These are phyloP conservation scores for Talaromyces adpressus DNA, from an alignment of 495 filamentous ascomycete species.

Conservation along the genomic window DNA sequence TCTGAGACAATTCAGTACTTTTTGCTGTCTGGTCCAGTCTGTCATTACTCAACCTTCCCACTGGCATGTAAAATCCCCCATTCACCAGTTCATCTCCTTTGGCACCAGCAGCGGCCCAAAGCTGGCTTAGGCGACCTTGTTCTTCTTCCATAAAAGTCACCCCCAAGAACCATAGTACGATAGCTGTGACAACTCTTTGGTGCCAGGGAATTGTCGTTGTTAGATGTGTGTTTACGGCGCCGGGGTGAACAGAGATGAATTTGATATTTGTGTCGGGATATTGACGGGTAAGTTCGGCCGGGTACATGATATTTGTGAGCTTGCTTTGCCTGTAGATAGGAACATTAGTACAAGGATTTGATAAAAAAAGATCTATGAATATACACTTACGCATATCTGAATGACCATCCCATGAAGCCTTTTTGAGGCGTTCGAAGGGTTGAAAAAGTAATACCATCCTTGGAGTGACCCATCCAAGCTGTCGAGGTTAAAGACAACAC, in stretches of 20 bases:
- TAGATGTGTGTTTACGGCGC: conserved; percentile 28
- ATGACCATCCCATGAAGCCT: conserved; percentile 2
- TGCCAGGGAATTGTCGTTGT: conserved; percentile 11
- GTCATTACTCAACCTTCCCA: conserved; percentile 21
- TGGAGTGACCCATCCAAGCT: conserved; percentile 21
- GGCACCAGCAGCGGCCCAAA: conserved; percentile 32
- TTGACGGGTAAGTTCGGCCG: conserved; percentile 38
- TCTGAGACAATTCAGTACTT: not conserved
- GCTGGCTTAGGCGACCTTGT: conserved; percentile 27
- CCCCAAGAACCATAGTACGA: conserved; percentile 11
- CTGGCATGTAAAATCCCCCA: conserved; percentile 31
- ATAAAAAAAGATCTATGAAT: conserved; percentile 29
- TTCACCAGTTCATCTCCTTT: conserved; percentile 18
- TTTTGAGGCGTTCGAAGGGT: conserved; percentile 4
- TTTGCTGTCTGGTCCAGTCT: conserved; percentile 3
- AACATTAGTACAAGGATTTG: not conserved
- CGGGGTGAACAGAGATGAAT: conserved; percentile 41
- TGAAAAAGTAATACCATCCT: conserved; percentile 28
- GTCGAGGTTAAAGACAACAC: conserved; percentile 35
- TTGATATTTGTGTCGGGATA: conserved; percentile 34
- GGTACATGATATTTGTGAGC: conserved; percentile 52
- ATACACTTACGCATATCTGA: conserved; percentile 17
- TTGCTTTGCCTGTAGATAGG: conserved; percentile 36
- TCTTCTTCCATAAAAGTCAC: conserved; percentile 16
- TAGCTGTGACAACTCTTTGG: not conserved